A percentile compares a stretch with the other conserved stretches of the same genome.
phyloP scores from a whole-genome alignment of 2,329 filamentous ascomycete genomes.

The Colletotrichum viniferum region DNA sequence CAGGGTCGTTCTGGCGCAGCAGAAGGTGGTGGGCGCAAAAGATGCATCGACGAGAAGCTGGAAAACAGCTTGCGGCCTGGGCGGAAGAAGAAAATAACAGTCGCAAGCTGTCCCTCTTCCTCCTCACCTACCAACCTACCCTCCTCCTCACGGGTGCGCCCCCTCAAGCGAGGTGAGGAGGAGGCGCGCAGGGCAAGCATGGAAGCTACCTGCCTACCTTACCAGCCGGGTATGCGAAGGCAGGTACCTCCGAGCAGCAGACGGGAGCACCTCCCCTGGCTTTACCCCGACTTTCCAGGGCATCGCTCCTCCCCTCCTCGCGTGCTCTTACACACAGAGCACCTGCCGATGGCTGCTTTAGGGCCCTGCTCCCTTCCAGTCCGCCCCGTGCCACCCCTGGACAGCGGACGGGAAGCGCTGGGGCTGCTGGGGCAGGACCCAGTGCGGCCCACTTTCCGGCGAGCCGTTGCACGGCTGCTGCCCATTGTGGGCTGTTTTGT shows the following conservation, averaged over 20 bases:
- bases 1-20: neutral
- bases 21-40: neutral
- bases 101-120: neutral
- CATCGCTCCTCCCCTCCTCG: neutral
- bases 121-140: neutral
- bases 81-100: neutral
- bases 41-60: neutral
- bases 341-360: slow-evolving; percentile 8
- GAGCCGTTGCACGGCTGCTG: neutral
- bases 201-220: neutral
- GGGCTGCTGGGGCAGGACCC: slow-evolving; percentile 12
- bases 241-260: neutral
- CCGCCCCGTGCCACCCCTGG: slow-evolving; percentile 15
- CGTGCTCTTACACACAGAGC: neutral
- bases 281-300: neutral
- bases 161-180: neutral
- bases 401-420: slow-evolving; percentile 11
- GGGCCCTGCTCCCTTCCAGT: slow-evolving; percentile 7
- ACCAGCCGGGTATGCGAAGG: neutral
- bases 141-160: neutral
- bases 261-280: neutral
- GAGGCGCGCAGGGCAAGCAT: neutral
- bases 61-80: neutral
- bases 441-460: slow-evolving; percentile 15
- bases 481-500: neutral